Base-by-base conservation (phyloP, 2,329 filamentous ascomycete species). In the Penicillium nordicum region DNA sequence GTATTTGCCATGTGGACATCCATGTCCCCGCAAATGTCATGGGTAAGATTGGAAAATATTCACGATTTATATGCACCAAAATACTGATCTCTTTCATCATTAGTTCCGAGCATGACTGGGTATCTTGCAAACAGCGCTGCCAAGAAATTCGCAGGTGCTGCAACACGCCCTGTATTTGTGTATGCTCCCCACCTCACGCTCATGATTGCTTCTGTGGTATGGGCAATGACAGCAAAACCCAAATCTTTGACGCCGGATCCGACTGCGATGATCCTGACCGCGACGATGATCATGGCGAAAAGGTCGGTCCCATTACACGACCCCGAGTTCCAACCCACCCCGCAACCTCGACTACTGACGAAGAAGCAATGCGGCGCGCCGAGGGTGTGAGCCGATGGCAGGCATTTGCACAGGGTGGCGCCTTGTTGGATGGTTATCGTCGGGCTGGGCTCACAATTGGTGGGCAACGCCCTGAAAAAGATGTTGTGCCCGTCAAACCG, bases 1-100 rank as follows among this genome's bases (percentile, higher is more conserved):
- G 49, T 63, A 25, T 29, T 66, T 80, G 47, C 57, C 67, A 1
- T 86, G 84, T 60, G 80, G 81, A 1, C 84, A 87, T 62, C 42
- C 49, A 32, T 87, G 84, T 64, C 66, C 67, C 4, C 63, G 82
- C 3, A 72, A 63, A 37, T 87, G 84, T 58, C 84, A 86, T 62
- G 74, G 76, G 78, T 81, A 69, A 71, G 63, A n/a, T 18, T 21
- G 4, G 4, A 30, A 11, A 9, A n/a, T 18, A 38, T 11, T 4
- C 2, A 14, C 18, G 8, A 3, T 8, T 40, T 12, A 14, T 1
- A 18, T 25, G 4, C 4, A n/a, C 12, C 0, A 10, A n/a, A 12
- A 25, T 16, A 44, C 29, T 51, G 3, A 51, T 7, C n/a, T 5
- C 2, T 10, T 6, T 2, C 1, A 5, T n/a, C 10, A 14, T 18